Evolutionary conservation across 179 eudicot species (phyloP).

Genomic region (Actinidia arguta): DNA sequence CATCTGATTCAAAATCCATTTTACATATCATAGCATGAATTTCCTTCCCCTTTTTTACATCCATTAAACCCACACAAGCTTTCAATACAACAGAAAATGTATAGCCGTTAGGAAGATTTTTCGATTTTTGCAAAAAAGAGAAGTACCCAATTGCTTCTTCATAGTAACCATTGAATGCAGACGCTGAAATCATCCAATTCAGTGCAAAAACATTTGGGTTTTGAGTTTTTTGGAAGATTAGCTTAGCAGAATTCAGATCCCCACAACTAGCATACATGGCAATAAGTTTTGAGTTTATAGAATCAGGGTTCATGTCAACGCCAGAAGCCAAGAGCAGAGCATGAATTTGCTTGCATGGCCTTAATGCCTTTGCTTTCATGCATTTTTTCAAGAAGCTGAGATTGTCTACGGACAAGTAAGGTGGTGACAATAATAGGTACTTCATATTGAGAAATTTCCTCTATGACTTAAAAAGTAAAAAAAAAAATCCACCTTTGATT

Average conservation of each 20-base stretch:
- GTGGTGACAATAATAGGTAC: not conserved
- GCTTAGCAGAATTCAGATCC: conserved; percentile 50
- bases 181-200: conserved; percentile 78
- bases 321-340: conserved; percentile 45
- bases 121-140: conserved; percentile 38
- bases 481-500: no score
- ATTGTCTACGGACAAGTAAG: conserved; percentile 13
- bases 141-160: conserved; percentile 53
- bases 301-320: conserved; percentile 24
- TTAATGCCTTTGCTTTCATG: conserved; percentile 48
- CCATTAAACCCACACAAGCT: conserved; percentile 71
- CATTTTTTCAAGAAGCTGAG: conserved; percentile 48
- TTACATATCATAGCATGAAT: conserved; percentile 48
- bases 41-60: conserved; percentile 57
- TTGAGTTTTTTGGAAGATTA: conserved; percentile 48
- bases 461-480: no score
- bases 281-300: conserved; percentile 52
- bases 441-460: conserved; percentile 12
- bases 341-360: conserved; percentile 64
- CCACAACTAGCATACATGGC: conserved; percentile 65
- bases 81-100: conserved; percentile 59
- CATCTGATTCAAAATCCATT: conserved; percentile 50
- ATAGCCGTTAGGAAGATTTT: conserved; percentile 48
- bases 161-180: conserved; percentile 54
- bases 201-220: conserved; percentile 62